Evolutionary conservation across 1,284 basidiomycete species (phyloP).

Genomic region (Malassezia globosa): DNA sequence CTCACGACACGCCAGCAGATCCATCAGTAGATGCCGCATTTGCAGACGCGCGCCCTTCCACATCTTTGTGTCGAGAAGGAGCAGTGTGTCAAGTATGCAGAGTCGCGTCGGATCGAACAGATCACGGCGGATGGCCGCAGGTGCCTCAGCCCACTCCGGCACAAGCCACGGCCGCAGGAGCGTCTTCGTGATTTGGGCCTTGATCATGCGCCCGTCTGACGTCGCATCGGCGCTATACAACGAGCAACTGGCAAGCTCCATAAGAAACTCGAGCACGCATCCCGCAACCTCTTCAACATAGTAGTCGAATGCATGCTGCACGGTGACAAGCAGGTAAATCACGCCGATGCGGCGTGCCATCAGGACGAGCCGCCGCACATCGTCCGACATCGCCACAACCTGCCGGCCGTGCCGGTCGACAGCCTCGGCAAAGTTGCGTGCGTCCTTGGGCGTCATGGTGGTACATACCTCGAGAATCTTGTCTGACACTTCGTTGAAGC

Average conservation of each 20-base stretch:
- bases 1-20: slow-evolving; percentile 58
- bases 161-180: slow-evolving; percentile 30
- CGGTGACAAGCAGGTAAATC: slow-evolving; percentile 83
- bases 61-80: slow-evolving; percentile 40
- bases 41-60: slow-evolving; percentile 54
- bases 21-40: slow-evolving; percentile 70
- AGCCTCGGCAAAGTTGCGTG: slow-evolving; percentile 52
- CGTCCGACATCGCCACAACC: slow-evolving; percentile 66
- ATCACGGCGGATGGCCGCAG: slow-evolving; percentile 28
- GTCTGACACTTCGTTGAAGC: slow-evolving; percentile 64
- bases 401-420: slow-evolving; percentile 74
- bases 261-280: slow-evolving; percentile 29
- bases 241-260: slow-evolving; percentile 36
- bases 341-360: slow-evolving; percentile 68
- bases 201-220: slow-evolving; percentile 26
- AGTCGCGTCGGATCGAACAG: slow-evolving; percentile 35
- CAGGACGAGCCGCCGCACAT: slow-evolving; percentile 61
- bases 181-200: slow-evolving; percentile 26
- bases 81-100: slow-evolving; percentile 33
- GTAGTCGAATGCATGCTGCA: slow-evolving; percentile 74
- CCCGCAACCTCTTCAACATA: slow-evolving; percentile 77
- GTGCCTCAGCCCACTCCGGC: slow-evolving; percentile 18
- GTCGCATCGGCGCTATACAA: slow-evolving; percentile 21
- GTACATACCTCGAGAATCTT: slow-evolving; percentile 19
- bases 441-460: slow-evolving; percentile 51